These are phyloP conservation scores for Tarenaya hassleriana DNA, from an alignment of 345 rosid genomes.

Conservation along the genomic window DNA sequence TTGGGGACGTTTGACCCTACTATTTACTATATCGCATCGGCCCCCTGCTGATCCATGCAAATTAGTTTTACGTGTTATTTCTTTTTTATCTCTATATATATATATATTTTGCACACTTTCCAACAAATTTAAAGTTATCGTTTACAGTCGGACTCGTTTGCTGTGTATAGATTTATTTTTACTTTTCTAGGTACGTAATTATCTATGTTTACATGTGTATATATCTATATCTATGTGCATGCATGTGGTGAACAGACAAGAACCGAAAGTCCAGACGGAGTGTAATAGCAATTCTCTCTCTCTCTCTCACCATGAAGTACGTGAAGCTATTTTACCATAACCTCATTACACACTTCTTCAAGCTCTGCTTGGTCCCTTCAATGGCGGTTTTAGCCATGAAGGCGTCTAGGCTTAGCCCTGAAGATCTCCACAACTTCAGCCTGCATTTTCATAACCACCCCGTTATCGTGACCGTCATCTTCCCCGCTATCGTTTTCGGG, in stretches of 20 bases:
- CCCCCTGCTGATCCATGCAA: too few relatives aligned
- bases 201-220: background rate
- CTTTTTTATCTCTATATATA: too few relatives aligned
- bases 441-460: constrained; percentile 50
- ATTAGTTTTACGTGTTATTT: too few relatives aligned
- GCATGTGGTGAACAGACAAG: background rate
- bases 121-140: too few relatives aligned
- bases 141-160: too few relatives aligned
- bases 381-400: constrained; percentile 43
- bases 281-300: background rate
- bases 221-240: background rate
- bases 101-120: too few relatives aligned
- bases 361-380: constrained; percentile 56
- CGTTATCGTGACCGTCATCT: constrained; percentile 37
- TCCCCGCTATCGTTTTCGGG: constrained; percentile 36
- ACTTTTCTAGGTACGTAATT: too few relatives aligned
- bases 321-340: constrained; percentile 66
- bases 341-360: constrained; percentile 45
- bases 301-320: constrained; percentile 36
- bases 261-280: too few relatives aligned
- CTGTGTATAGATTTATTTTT: too few relatives aligned
- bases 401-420: constrained; percentile 47
- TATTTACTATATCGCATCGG: too few relatives aligned
- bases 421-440: constrained; percentile 44
- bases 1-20: too few relatives aligned